Base-by-base conservation (phyloP, 139 green algal species). In the Zygnema circumcarinatum region DNA sequence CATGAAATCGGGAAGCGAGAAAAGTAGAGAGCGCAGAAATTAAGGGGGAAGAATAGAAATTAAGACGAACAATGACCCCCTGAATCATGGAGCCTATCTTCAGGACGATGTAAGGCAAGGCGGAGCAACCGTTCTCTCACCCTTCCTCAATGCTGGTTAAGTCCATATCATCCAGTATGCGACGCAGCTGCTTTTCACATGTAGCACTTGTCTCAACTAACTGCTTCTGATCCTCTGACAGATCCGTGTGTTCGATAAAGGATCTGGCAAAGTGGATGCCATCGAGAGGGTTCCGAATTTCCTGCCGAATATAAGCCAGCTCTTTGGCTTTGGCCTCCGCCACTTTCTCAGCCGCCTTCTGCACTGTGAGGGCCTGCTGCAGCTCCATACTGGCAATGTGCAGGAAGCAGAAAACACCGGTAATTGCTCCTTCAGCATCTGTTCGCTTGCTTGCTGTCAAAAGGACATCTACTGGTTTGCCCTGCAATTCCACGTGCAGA, bases 381-480 rank as follows among this genome's bases (percentile, higher is more conserved):
- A 88, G 36, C 36, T 90, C 79, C 2, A 33, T 33, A 31, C 25
- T 53, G 33, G 79, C 79, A 0, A 40, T 83, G 79, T 91, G 87
- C 25, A 91, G 38, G 82, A 91, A 91, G 81, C 87, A 91, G 69
- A 91, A 91, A 2, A 91, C 82, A 35, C 87, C 87, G 7, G 87
- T 91, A 78, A 91, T 91, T 33, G 82, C 82, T 41, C 87, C 87
- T 47, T 90, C 81, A 16, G 39, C 54, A 68, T 89, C 87, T 31
- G 38, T 68, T 40, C 87, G 47, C 81, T 84, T 89, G 36, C 52
- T 90, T 11, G 86, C 87, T 20, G 81, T 91, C 73, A 91, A 75
- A 74, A 85, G 82, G 25, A 76, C 82, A 31, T 88, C 76, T 35
- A 81, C 74, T 67, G 79, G 33, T 40, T 84, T 85, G 67, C 82